Evolutionary conservation across 768 basidiomycete genomes (phyloP).

Genomic region (Kwoniella europaea): DNA sequence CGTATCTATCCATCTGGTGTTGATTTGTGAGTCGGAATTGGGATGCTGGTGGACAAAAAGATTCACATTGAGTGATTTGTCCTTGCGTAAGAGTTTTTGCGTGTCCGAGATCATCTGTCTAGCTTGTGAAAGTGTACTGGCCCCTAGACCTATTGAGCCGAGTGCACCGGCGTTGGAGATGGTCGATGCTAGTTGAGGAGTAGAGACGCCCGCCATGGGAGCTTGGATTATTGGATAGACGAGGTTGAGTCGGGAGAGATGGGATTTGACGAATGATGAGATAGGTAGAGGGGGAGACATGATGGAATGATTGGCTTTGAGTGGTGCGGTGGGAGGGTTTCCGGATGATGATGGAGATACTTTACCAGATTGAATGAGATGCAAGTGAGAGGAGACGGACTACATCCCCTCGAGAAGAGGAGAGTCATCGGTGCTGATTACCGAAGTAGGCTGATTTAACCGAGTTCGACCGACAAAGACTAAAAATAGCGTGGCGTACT

Average conservation of each 20-base stretch:
- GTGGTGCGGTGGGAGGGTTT: no score
- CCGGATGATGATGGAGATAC: no score
- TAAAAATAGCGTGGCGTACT: no score
- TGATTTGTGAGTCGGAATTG: constrained; percentile 2
- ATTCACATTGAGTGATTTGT: constrained; percentile 45
- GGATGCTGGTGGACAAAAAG: constrained; percentile 42
- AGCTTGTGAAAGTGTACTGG: constrained; percentile 27
- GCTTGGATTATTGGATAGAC: constrained; percentile 48
- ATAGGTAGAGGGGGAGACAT: not conserved
- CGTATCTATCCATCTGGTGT: constrained; percentile 32
- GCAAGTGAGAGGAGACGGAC: no score
- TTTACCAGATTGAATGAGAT: no score
- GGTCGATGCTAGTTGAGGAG: constrained; percentile 46
- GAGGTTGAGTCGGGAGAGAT: constrained; percentile 27
- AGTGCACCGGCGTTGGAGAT: constrained; percentile 51
- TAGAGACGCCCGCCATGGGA: constrained; percentile 54
- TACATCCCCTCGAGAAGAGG: no score
- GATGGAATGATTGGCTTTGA: no score
- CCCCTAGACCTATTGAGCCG: constrained; percentile 46
- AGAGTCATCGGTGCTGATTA: no score
- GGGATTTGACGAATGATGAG: not conserved
- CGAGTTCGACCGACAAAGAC: no score
- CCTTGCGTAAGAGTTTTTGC: constrained; percentile 19
- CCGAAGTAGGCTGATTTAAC: no score
- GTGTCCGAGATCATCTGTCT: constrained; percentile 34